phyloP scores from a whole-genome alignment of 805 yeast species.

The Isabelozyma heimii region DNA sequence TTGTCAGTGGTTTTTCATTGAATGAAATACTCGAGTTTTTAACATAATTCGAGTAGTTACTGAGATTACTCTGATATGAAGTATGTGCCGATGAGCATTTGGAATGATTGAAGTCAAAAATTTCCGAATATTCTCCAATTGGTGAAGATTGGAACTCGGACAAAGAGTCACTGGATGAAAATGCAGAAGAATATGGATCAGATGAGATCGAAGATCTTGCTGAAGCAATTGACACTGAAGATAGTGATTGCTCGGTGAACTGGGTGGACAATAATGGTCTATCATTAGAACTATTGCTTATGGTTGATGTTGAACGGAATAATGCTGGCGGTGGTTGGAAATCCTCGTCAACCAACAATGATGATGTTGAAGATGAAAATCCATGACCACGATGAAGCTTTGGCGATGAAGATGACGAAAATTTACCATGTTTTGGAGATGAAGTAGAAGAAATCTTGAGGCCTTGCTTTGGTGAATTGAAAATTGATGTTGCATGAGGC shows the following conservation, averaged over 20 bases:
- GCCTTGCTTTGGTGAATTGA: too few relatives aligned
- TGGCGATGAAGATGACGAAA: too few relatives aligned
- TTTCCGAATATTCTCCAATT: constrained; percentile 21
- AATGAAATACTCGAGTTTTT: constrained; percentile 1
- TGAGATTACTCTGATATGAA: too few relatives aligned
- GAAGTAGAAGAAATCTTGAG: too few relatives aligned
- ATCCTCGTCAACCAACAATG: constrained; percentile 11
- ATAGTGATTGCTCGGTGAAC: neutral
- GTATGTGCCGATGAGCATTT: too few relatives aligned
- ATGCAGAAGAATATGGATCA: constrained; percentile 17
- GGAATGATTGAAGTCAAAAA: constrained; percentile 12
- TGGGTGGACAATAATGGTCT: constrained; percentile 14
- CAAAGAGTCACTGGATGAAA: constrained; percentile 29
- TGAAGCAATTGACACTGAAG: constrained; percentile 23
- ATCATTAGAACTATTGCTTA: constrained; percentile 1
- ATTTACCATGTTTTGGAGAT: too few relatives aligned
- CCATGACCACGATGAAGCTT: too few relatives aligned
- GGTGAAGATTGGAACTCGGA: constrained; percentile 24
- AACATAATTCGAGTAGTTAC: constrained; percentile 1
- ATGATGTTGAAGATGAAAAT: neutral
- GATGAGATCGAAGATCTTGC: constrained; percentile 23
- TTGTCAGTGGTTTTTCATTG: neutral
- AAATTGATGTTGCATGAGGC: too few relatives aligned
- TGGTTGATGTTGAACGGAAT: constrained; percentile 8
- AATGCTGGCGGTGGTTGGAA: constrained; percentile 28